These are phyloP conservation scores for Lecanosticta acicola DNA, from an alignment of 2,329 filamentous ascomycete genomes.

Conservation along the genomic window DNA sequence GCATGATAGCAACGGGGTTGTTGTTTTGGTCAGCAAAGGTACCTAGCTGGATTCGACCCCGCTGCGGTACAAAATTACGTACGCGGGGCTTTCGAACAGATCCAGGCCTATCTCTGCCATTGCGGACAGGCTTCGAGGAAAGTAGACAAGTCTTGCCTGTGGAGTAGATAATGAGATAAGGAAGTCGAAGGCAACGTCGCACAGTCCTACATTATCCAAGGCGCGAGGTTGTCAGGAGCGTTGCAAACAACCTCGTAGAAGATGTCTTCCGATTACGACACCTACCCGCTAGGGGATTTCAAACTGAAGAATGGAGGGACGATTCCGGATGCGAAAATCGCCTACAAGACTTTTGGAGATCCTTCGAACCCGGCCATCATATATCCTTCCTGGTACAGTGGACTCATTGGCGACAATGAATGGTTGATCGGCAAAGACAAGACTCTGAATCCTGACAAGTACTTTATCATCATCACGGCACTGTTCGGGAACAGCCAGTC, in stretches of 20 bases:
- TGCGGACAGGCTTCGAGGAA: neutral
- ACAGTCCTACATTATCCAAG: too few species aligned
- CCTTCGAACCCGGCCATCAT: constrained; percentile 59
- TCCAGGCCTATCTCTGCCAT: neutral
- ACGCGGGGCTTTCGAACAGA: neutral
- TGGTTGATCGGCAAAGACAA: constrained; percentile 66
- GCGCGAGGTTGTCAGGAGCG: neutral
- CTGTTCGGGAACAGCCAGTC: constrained; percentile 66
- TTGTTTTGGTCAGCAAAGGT: too few species aligned
- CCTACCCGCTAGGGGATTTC: constrained; percentile 41
- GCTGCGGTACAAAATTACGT: neutral
- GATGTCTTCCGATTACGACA: constrained; percentile 36
- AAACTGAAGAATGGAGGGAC: constrained; percentile 58
- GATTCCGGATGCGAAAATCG: constrained; percentile 61
- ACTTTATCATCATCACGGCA: constrained; percentile 64
- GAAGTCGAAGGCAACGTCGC: neutral
- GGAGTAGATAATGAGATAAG: neutral
- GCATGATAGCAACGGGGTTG: too few species aligned
- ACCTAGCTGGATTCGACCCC: neutral
- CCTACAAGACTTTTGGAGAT: constrained; percentile 71
- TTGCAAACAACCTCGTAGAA: neutral
- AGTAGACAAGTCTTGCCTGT: neutral
- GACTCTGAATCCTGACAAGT: constrained; percentile 58
- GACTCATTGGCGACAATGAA: constrained; percentile 63
- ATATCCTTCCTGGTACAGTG: constrained; percentile 73